Conservation (phyloP, 1,284 basidiomycete genomes). For the Papiliotrema laurentii region DNA sequence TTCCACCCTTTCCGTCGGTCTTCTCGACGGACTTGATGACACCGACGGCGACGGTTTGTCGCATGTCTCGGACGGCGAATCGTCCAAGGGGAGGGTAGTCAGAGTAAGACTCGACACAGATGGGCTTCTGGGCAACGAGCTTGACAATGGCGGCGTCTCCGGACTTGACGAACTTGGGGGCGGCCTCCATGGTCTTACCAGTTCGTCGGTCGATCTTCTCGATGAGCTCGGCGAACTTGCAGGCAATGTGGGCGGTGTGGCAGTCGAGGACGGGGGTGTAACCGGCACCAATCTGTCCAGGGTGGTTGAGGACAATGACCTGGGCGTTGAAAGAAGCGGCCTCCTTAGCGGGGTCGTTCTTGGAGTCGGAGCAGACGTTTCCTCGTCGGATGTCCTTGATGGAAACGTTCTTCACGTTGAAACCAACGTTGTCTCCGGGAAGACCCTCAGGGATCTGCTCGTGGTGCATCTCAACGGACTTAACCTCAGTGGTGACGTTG, state of each 20-base stretch:
- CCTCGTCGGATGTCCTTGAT: slow-evolving; percentile 99
- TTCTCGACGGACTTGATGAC: slow-evolving; percentile 96
- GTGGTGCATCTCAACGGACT: slow-evolving; percentile 94
- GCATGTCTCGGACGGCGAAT: slow-evolving; percentile 76
- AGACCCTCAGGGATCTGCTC: slow-evolving; percentile 73
- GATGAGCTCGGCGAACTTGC: slow-evolving; percentile 96
- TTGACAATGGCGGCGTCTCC: slow-evolving; percentile 83
- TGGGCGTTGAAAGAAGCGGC: slow-evolving; percentile 99
- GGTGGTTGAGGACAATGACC: slow-evolving; percentile 99
- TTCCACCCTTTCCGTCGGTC: slow-evolving; percentile 67
- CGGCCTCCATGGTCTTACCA: slow-evolving; percentile 52
- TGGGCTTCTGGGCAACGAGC: slow-evolving; percentile 66
- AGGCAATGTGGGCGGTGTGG: slow-evolving; percentile 99
- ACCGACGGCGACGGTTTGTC: slow-evolving; percentile 95
- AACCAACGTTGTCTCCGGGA: slow-evolving; percentile 87
- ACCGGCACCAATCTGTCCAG: slow-evolving; percentile 90
- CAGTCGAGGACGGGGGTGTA: slow-evolving; percentile 96
- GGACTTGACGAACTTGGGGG: slow-evolving; percentile 96
- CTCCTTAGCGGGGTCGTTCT: slow-evolving; percentile 99
- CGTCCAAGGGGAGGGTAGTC: slow-evolving; percentile 99
- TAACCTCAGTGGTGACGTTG: slow-evolving; percentile 99
- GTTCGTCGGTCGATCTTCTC: slow-evolving; percentile 98
- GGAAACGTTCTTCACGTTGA: slow-evolving; percentile 58
- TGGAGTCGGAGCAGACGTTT: slow-evolving; percentile 98
- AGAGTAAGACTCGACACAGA: slow-evolving; percentile 92